Evolutionary conservation across 1,284 basidiomycete species (phyloP).

Genomic region (Ganoderma resinaceum): DNA sequence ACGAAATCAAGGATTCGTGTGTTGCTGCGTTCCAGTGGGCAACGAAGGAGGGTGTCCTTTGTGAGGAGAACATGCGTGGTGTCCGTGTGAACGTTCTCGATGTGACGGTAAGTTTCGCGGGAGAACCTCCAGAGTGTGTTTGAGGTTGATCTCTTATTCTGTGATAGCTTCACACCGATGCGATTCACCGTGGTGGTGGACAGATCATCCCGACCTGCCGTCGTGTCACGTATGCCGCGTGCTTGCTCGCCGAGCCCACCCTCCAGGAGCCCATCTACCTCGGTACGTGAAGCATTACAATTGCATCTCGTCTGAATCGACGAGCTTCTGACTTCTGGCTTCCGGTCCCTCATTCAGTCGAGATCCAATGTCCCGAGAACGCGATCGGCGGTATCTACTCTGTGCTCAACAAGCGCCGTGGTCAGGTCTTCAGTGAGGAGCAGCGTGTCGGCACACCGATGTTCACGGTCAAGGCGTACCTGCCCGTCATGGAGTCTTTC

Average conservation of each 20-base stretch:
- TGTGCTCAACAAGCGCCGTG: slow-evolving; percentile 96
- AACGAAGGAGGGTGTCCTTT: slow-evolving; percentile 96
- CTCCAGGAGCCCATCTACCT: slow-evolving; percentile 98
- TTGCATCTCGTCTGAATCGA: background rate
- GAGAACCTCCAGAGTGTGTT: slow-evolving; percentile 10
- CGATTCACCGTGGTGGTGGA: slow-evolving; percentile 99
- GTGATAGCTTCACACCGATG: slow-evolving; percentile 91
- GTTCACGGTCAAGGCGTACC: slow-evolving; percentile 99
- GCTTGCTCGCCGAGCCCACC: slow-evolving; percentile 89
- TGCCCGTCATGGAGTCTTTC: slow-evolving; percentile 97
- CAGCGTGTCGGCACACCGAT: slow-evolving; percentile 98
- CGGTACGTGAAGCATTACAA: slow-evolving; percentile 49
- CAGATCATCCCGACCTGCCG: slow-evolving; percentile 97
- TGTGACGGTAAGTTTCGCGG: slow-evolving; percentile 76
- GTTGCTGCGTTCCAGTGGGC: slow-evolving; percentile 99
- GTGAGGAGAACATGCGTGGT: slow-evolving; percentile 99
- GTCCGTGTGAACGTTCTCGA: slow-evolving; percentile 96
- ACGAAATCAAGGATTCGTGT: slow-evolving; percentile 99
- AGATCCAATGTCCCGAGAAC: slow-evolving; percentile 98
- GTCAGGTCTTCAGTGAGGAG: slow-evolving; percentile 98
- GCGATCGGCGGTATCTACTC: slow-evolving; percentile 99
- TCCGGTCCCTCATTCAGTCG: slow-evolving; percentile 57
- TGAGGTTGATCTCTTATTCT: slow-evolving; percentile 13
- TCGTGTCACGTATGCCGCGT: slow-evolving; percentile 96
- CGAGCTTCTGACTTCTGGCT: slow-evolving; percentile 14